Evolutionary conservation across 192 early-diverging fungal genomes (phyloP).

Genomic region (Gonapodya sp.): DNA sequence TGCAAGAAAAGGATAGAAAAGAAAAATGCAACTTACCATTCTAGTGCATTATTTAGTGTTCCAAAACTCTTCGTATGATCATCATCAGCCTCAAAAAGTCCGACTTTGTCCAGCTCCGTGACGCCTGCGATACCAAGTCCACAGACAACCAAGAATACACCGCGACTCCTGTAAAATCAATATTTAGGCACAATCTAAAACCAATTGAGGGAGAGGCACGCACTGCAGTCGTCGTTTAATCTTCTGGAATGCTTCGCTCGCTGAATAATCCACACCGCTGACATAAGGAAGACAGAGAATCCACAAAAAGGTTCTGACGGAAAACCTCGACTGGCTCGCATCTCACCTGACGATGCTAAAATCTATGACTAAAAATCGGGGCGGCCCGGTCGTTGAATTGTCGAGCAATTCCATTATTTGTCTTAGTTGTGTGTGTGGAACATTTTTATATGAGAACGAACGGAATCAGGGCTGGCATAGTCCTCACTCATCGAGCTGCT

Average conservation of each 20-base stretch:
- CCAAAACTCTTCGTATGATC: neutral
- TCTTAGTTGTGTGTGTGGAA: too few species aligned
- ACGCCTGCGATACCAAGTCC: neutral
- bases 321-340: neutral
- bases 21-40: neutral
- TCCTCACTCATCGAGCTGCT: slow-evolving; percentile 60
- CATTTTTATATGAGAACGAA: too few species aligned
- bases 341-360: slow-evolving; percentile 1
- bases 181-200: too few species aligned
- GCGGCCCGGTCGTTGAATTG: neutral
- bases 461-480: too few species aligned
- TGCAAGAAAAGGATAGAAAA: too few species aligned
- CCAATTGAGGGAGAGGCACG: neutral
- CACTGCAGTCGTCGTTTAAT: slow-evolving; percentile 10
- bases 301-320: neutral
- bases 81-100: neutral
- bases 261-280: slow-evolving; percentile 11
- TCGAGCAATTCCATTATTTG: neutral
- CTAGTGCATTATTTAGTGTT: neutral
- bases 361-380: neutral
- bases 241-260: slow-evolving; percentile 9
- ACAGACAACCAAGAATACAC: neutral
- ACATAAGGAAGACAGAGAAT: neutral
- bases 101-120: neutral
- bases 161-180: neutral